Evolutionary conservation across 176 grass and related monocot species (phyloP).

Genomic region (Avena atlantica): DNA sequence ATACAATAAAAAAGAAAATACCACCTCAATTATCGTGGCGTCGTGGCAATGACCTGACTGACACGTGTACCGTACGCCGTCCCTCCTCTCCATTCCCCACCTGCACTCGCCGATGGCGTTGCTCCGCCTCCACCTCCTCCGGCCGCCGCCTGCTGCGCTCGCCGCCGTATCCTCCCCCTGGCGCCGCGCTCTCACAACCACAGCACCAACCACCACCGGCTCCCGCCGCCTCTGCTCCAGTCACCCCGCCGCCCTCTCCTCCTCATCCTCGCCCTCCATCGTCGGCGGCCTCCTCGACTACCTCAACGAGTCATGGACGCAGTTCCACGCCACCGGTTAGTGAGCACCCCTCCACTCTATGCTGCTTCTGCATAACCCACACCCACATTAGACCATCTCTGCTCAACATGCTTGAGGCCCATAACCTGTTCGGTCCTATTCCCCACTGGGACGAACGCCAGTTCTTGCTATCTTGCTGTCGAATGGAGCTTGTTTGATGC

Average conservation of each 20-base stretch:
- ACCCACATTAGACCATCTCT: background rate
- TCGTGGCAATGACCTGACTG: background rate
- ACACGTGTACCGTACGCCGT: background rate
- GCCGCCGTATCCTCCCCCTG: slow-evolving; percentile 11
- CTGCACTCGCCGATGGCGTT: slow-evolving; percentile 43
- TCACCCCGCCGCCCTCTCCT: background rate
- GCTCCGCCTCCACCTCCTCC: slow-evolving; percentile 56
- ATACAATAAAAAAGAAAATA: background rate
- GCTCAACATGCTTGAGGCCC: background rate
- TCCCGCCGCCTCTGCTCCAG: slow-evolving; percentile 52
- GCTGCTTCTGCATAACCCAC: background rate
- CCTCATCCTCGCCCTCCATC: slow-evolving; percentile 50
- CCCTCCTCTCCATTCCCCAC: background rate
- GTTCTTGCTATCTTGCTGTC: background rate
- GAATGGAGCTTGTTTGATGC: background rate
- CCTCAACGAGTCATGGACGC: slow-evolving; percentile 98
- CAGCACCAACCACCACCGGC: background rate
- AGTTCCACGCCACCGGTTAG: slow-evolving; percentile 94
- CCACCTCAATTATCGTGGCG: background rate
- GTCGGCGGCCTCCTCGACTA: slow-evolving; percentile 89
- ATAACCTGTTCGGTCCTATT: slow-evolving; percentile 12
- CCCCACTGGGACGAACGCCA: background rate
- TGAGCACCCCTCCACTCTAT: background rate
- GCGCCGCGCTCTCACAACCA: background rate
- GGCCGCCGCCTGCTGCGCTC: slow-evolving; percentile 25